Evolutionary conservation across 495 filamentous ascomycete genomes (phyloP).

Genomic region (Aspergillus bridgeri): DNA sequence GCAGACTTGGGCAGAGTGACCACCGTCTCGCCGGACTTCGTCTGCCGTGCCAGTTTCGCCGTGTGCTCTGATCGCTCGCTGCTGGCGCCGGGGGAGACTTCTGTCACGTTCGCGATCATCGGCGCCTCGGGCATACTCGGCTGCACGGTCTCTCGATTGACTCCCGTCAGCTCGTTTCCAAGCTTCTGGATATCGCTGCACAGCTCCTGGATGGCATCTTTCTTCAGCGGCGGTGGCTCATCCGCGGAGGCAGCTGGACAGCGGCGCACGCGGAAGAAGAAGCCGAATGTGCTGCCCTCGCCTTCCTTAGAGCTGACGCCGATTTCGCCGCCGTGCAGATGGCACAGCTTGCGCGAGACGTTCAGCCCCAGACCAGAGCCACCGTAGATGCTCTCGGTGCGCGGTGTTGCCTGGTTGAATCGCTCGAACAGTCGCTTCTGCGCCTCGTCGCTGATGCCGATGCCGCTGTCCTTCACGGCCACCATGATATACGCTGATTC

Average conservation of each 20-base stretch:
- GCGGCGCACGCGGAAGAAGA: conserved; percentile 65
- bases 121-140: conserved; percentile 9
- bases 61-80: conserved; percentile 11
- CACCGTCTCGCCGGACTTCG: background rate
- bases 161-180: conserved; percentile 15
- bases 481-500: conserved; percentile 68
- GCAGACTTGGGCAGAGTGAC: background rate
- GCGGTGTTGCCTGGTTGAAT: conserved; percentile 75
- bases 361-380: conserved; percentile 82
- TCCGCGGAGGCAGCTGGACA: conserved; percentile 28
- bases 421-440: conserved; percentile 74
- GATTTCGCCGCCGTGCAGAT: conserved; percentile 81
- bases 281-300: conserved; percentile 78
- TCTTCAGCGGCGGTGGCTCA: conserved; percentile 15
- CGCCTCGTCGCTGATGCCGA: conserved; percentile 69
- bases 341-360: conserved; percentile 72
- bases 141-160: conserved; percentile 5
- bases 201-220: conserved; percentile 16
- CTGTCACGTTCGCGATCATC: conserved; percentile 1
- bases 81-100: background rate
- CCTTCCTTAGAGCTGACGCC: conserved; percentile 70
- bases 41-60: background rate
- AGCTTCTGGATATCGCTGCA: conserved; percentile 21
- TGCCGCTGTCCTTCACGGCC: conserved; percentile 73
- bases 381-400: conserved; percentile 77